phyloP scores from a whole-genome alignment of 2,329 filamentous ascomycete genomes.

The Cladophialophora chaetospira region DNA sequence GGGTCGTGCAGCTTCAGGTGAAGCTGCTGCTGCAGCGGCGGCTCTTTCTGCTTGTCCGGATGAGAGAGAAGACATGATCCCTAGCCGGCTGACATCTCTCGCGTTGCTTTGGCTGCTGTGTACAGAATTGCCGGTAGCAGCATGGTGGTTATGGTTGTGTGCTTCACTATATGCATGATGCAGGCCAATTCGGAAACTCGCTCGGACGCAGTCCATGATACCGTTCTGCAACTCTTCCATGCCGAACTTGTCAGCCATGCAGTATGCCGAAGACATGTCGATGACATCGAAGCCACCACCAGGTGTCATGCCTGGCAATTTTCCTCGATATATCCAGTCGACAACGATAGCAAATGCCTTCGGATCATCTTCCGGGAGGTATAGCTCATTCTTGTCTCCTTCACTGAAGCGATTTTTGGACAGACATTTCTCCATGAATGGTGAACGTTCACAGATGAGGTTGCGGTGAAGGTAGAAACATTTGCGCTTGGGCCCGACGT shows the following conservation, averaged over 20 bases:
- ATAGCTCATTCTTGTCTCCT: conserved; percentile 49
- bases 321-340: conserved; percentile 34
- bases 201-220: conserved; percentile 25
- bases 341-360: conserved; percentile 56
- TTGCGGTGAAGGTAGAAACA: conserved; percentile 29
- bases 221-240: conserved; percentile 30
- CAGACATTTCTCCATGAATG: conserved; percentile 55
- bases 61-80: not conserved
- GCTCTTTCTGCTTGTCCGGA: not conserved
- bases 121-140: too few species aligned
- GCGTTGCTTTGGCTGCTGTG: conserved; percentile 1
- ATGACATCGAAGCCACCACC: conserved; percentile 7
- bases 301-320: conserved; percentile 15
- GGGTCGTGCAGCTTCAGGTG: conserved; percentile 1
- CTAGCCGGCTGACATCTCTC: not conserved
- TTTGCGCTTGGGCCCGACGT: conserved; percentile 47
- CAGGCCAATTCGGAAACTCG: conserved; percentile 10
- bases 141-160: not conserved
- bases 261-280: conserved; percentile 25
- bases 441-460: conserved; percentile 47
- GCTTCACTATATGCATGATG: not conserved
- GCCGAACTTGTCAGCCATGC: conserved; percentile 29
- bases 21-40: not conserved
- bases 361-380: conserved; percentile 55
- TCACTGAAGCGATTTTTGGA: conserved; percentile 51